These are phyloP conservation scores for Ceratocystis colombiana DNA, from an alignment of 2,329 filamentous ascomycete species.

Conservation along the genomic window DNA sequence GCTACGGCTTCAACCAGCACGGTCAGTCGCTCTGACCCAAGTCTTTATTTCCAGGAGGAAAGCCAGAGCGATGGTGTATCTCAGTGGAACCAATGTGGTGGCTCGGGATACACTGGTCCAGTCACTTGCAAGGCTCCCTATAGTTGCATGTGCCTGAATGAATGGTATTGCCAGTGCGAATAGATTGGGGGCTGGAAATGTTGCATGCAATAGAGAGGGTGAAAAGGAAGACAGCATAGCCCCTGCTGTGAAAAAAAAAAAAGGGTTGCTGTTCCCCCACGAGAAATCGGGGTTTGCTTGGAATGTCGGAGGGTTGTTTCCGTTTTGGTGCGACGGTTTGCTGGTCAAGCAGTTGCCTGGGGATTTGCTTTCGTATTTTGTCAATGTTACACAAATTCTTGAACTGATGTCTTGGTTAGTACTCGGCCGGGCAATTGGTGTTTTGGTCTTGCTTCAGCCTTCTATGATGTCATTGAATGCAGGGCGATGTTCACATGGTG, in stretches of 20 bases:
- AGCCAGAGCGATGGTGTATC: constrained; percentile 16
- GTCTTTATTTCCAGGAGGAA: background rate
- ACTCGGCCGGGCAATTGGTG: background rate
- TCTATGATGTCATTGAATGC: background rate
- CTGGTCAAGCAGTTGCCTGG: background rate
- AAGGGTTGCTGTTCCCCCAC: background rate
- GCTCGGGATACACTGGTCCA: constrained; percentile 26
- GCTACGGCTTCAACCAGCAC: too few relatives aligned
- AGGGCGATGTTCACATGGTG: background rate
- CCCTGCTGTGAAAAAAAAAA: background rate
- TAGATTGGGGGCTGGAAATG: constrained; percentile 8
- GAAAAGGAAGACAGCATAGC: background rate
- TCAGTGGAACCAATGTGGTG: constrained; percentile 28
- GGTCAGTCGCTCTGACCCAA: background rate
- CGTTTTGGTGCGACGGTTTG: background rate
- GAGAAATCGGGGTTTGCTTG: background rate
- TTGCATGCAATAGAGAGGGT: background rate
- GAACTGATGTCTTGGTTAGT: background rate
- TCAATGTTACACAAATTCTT: background rate
- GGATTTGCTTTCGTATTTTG: background rate
- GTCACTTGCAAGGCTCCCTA: constrained; percentile 26
- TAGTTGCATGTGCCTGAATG: constrained; percentile 26
- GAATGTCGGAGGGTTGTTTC: background rate
- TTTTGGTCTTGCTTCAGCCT: background rate
- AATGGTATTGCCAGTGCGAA: constrained; percentile 29